A percentile compares a stretch with the other conserved stretches of the same genome.
Evolutionary conservation across 2,329 filamentous ascomycete genomes (phyloP).

Genomic region (Helicocarpus griseus): DNA sequence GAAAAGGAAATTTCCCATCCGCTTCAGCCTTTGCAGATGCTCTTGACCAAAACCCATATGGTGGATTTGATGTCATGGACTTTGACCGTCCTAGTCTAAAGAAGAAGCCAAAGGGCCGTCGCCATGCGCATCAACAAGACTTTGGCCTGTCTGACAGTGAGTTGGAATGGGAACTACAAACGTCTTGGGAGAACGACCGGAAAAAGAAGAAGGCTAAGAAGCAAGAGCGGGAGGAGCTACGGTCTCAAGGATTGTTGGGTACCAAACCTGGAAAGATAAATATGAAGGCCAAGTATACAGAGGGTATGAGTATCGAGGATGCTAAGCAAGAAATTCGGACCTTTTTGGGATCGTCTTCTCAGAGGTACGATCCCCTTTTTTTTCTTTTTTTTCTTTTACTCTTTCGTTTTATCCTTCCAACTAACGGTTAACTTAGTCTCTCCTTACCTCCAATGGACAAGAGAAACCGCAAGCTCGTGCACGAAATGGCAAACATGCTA

Average conservation of each 20-base stretch:
- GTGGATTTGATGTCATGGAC: conserved; percentile 78
- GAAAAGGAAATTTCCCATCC: conserved; percentile 39
- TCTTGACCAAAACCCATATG: conserved; percentile 50
- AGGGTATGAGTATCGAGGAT: conserved; percentile 61
- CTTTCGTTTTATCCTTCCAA: neutral
- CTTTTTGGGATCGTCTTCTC: conserved; percentile 57
- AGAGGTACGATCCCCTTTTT: conserved; percentile 44
- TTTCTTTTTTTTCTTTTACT: neutral
- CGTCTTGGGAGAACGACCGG: conserved; percentile 57
- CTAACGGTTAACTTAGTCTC: conserved; percentile 41
- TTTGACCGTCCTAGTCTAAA: conserved; percentile 61
- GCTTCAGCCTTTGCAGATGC: conserved; percentile 49
- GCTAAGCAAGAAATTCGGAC: conserved; percentile 61
- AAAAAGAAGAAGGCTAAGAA: conserved; percentile 63
- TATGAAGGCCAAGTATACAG: conserved; percentile 60
- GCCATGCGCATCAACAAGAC: conserved; percentile 36
- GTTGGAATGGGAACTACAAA: conserved; percentile 49
- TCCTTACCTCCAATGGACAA: conserved; percentile 78
- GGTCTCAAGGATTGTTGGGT: conserved; percentile 56
- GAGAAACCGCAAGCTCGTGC: conserved; percentile 63
- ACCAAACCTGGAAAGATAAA: conserved; percentile 46
- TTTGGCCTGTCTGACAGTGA: conserved; percentile 58
- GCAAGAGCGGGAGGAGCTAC: conserved; percentile 58
- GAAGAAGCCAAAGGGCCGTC: conserved; percentile 54
- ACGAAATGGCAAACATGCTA: conserved; percentile 66